Conservation (phyloP, 495 filamentous ascomycete species). For the Penicillium arizonense region DNA sequence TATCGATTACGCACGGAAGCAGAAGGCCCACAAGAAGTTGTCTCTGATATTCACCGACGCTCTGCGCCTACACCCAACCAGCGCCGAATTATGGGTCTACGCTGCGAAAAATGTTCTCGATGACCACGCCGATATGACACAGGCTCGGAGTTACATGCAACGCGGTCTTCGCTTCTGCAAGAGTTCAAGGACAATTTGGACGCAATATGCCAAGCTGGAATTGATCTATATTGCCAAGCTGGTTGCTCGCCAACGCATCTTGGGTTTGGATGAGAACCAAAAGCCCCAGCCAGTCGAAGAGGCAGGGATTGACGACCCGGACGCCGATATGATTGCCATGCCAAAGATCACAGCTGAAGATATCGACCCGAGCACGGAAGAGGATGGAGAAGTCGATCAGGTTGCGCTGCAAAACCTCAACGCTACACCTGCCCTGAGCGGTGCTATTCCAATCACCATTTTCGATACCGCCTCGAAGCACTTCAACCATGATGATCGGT, state of each 20-base stretch:
- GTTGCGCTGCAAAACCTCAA: constrained; percentile 60
- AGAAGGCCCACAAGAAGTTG: constrained; percentile 78
- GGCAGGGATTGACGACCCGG: constrained; percentile 32
- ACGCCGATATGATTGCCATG: constrained; percentile 58
- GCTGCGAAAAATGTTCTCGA: constrained; percentile 78
- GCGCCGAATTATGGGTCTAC: constrained; percentile 82
- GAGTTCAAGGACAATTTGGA: constrained; percentile 67
- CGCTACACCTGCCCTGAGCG: constrained; percentile 77
- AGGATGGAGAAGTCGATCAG: constrained; percentile 49
- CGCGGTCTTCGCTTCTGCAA: constrained; percentile 86
- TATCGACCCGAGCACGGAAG: constrained; percentile 57
- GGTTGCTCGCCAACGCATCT: constrained; percentile 63
- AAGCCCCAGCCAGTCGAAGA: constrained; percentile 42
- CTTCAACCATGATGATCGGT: constrained; percentile 56
- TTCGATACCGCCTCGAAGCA: constrained; percentile 86
- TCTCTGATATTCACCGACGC: constrained; percentile 72
- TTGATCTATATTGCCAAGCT: constrained; percentile 87
- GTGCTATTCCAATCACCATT: constrained; percentile 88
- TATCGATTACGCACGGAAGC: constrained; percentile 72
- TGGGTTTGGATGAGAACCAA: constrained; percentile 61
- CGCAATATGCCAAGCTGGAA: constrained; percentile 89
- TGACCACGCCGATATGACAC: constrained; percentile 76
- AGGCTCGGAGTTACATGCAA: constrained; percentile 83
- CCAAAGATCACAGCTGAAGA: constrained; percentile 63
- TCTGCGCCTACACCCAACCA: constrained; percentile 80